phyloP scores from a whole-genome alignment of 75 land plant species.

The Pseudotsuga menziesii region DNA sequence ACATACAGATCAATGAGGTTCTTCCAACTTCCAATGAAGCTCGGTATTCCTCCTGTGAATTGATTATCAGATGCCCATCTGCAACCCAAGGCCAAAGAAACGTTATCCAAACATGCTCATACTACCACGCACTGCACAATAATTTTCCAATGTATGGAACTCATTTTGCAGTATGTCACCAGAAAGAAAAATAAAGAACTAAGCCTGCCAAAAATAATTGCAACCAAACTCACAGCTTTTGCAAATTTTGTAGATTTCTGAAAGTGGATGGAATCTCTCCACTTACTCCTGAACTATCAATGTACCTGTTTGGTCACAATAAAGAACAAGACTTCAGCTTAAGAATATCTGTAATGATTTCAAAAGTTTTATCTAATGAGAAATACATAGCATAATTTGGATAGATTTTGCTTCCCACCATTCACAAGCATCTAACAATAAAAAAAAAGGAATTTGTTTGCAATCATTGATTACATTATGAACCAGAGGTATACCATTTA shows the following conservation, averaged over 20 bases:
- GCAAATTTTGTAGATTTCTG: slow-evolving; percentile 11
- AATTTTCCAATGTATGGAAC: background rate
- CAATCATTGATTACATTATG: too few relatives aligned
- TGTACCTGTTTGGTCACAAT: slow-evolving; percentile 16
- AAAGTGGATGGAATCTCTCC: slow-evolving; percentile 27
- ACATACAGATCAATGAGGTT: slow-evolving; percentile 21
- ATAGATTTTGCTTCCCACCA: too few relatives aligned
- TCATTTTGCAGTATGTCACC: background rate
- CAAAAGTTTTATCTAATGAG: too few relatives aligned
- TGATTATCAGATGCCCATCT: slow-evolving; percentile 39
- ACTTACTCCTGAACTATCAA: slow-evolving; percentile 29
- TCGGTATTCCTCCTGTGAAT: slow-evolving; percentile 26
- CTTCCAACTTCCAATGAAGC: slow-evolving; percentile 20
- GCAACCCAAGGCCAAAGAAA: slow-evolving; percentile 1
- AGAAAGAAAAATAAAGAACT: background rate
- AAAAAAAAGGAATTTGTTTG: too few relatives aligned
- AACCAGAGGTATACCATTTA: too few relatives aligned
- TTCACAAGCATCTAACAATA: too few relatives aligned
- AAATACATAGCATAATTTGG: too few relatives aligned
- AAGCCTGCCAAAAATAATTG: background rate
- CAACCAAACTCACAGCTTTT: slow-evolving; percentile 14
- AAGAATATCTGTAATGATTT: too few relatives aligned
- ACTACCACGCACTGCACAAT: too few relatives aligned
- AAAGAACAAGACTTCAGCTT: too few relatives aligned
- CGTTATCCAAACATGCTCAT: too few relatives aligned